phyloP scores from a whole-genome alignment of 352 stramenopile species.

The Pythium grandisporangium region DNA sequence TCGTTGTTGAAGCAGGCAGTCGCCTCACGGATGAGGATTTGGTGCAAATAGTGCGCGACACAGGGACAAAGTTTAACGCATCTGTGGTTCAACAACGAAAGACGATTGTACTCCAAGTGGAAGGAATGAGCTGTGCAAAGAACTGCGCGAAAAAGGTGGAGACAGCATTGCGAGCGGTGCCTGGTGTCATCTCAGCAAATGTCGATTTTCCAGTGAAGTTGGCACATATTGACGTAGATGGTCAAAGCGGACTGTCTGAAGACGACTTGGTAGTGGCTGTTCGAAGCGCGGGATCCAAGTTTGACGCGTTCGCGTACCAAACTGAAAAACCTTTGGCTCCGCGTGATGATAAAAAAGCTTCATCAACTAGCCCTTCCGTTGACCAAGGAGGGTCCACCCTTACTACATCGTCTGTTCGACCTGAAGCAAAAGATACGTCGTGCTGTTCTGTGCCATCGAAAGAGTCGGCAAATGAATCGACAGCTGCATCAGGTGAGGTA shows the following conservation, averaged over 20 bases:
- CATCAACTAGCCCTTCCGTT: neutral
- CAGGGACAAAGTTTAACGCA: constrained; percentile 35
- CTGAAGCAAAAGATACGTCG: constrained; percentile 7
- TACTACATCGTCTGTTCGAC: neutral
- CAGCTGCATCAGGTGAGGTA: too few species aligned
- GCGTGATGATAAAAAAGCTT: neutral
- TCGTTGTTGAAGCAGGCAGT: constrained; percentile 51
- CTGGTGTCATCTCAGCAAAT: constrained; percentile 39
- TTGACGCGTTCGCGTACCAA: constrained; percentile 33
- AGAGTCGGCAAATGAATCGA: too few species aligned
- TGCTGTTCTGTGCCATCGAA: constrained; percentile 4
- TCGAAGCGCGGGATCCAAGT: constrained; percentile 36
- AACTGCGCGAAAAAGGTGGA: constrained; percentile 65
- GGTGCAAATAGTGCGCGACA: constrained; percentile 31
- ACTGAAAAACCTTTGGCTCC: neutral
- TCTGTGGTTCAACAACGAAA: constrained; percentile 10
- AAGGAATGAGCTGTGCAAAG: constrained; percentile 29
- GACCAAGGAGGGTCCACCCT: too few species aligned
- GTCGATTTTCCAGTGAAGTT: constrained; percentile 67
- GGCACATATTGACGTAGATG: constrained; percentile 43
- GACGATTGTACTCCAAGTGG: constrained; percentile 16
- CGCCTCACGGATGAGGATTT: constrained; percentile 53
- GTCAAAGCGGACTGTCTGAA: constrained; percentile 34
- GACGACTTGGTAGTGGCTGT: constrained; percentile 54
- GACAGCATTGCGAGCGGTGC: constrained; percentile 28